Evolutionary conservation across 2,329 filamentous ascomycete genomes (phyloP).

Genomic region (Epichloe sylvatica): DNA sequence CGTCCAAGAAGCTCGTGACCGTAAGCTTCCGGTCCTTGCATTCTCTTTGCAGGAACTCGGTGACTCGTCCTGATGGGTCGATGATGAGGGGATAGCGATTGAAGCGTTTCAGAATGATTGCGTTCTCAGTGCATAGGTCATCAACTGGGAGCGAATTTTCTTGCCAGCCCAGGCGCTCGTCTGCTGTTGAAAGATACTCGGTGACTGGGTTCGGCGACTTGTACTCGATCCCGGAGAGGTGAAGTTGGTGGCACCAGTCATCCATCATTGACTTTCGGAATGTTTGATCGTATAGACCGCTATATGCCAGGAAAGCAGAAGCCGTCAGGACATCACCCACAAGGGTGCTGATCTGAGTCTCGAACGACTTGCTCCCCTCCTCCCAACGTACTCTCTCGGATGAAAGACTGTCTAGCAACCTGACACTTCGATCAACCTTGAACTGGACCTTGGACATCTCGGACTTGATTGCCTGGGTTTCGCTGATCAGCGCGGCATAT

Average conservation of each 20-base stretch:
- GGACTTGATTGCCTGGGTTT: conserved; percentile 91
- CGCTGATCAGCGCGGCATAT: conserved; percentile 88
- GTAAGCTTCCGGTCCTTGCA: conserved; percentile 87
- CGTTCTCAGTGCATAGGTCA: conserved; percentile 96
- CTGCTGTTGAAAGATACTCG: conserved; percentile 90
- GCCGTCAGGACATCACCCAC: conserved; percentile 92
- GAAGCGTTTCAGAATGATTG: conserved; percentile 93
- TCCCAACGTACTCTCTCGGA: conserved; percentile 93
- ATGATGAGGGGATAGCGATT: conserved; percentile 98
- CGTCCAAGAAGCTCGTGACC: conserved; percentile 94
- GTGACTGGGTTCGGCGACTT: conserved; percentile 91
- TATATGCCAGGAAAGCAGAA: conserved; percentile 94
- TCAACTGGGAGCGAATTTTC: conserved; percentile 86
- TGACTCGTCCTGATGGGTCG: conserved; percentile 87
- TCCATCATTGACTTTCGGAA: conserved; percentile 97
- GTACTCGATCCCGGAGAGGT: conserved; percentile 82
- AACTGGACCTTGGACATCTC: conserved; percentile 95
- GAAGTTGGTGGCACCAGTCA: conserved; percentile 89
- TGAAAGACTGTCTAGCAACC: conserved; percentile 84
- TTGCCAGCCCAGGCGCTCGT: conserved; percentile 91
- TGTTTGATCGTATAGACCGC: conserved; percentile 92
- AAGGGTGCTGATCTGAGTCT: conserved; percentile 92
- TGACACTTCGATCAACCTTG: conserved; percentile 93
- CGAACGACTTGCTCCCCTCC: conserved; percentile 92
- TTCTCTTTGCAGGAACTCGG: conserved; percentile 89